Evolutionary conservation across 148 eudicot genomes (phyloP).

Genomic region (Fagopyrum homotropicum): DNA sequence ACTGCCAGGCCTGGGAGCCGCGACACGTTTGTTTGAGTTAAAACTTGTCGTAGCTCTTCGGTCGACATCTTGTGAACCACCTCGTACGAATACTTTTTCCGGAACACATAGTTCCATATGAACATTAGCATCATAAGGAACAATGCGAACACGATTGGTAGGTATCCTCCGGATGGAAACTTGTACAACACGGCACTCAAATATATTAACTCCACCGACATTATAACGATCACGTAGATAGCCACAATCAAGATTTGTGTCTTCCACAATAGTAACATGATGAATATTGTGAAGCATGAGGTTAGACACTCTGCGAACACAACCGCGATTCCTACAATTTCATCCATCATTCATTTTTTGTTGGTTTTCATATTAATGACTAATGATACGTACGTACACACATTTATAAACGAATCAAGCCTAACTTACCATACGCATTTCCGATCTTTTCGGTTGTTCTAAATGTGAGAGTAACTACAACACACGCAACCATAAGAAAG

Average conservation of each 20-base stretch:
- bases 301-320: constrained; percentile 60
- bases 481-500: constrained; percentile 42
- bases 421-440: constrained; percentile 35
- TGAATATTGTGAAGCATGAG: constrained; percentile 39
- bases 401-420: no score
- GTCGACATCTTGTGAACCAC: constrained; percentile 51
- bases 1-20: constrained; percentile 58
- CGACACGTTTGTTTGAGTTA: constrained; percentile 15
- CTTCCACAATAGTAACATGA: constrained; percentile 71
- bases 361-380: no score
- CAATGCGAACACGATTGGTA: constrained; percentile 49
- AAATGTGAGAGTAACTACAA: constrained; percentile 33
- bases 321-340: constrained; percentile 55
- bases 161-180: constrained; percentile 59
- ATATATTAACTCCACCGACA: constrained; percentile 38
- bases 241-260: constrained; percentile 31
- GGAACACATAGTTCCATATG: constrained; percentile 49
- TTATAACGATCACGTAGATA: constrained; percentile 31
- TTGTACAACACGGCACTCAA: constrained; percentile 64
- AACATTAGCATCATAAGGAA: constrained; percentile 44
- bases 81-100: constrained; percentile 62
- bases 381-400: no score
- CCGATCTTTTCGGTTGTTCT: constrained; percentile 42
- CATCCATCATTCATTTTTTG: neutral
- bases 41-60: constrained; percentile 36